Conservation (phyloP, 1,284 basidiomycete genomes). For the Apiotrichum mycotoxinovorans region DNA sequence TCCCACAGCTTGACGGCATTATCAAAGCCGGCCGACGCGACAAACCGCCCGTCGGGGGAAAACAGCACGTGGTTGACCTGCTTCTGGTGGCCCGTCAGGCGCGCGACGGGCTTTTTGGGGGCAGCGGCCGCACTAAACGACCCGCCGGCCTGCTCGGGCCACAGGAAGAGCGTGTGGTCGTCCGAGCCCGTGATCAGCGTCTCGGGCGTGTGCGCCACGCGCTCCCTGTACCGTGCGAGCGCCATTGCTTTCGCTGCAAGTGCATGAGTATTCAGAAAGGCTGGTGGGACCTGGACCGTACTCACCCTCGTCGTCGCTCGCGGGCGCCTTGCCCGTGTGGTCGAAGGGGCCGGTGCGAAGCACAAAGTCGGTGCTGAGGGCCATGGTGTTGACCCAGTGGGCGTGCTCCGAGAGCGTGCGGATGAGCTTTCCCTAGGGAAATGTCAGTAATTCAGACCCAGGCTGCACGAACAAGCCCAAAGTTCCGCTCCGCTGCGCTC, state of each 20-base stretch:
- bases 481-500: not conserved
- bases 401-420: constrained; percentile 86
- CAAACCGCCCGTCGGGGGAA: constrained; percentile 87
- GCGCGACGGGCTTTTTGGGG: constrained; percentile 73
- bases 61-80: constrained; percentile 95
- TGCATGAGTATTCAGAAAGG: not conserved
- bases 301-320: constrained; percentile 68
- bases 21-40: constrained; percentile 89
- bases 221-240: constrained; percentile 66
- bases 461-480: too few species aligned
- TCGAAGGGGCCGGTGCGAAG: constrained; percentile 93
- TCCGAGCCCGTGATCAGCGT: constrained; percentile 89
- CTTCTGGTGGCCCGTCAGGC: constrained; percentile 91
- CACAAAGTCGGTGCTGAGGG: constrained; percentile 92
- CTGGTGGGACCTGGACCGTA: not conserved
- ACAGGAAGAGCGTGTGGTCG: constrained; percentile 90
- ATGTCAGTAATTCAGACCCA: not conserved
- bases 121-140: constrained; percentile 56
- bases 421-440: constrained; percentile 54
- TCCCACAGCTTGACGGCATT: constrained; percentile 92
- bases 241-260: constrained; percentile 61
- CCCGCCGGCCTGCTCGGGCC: constrained; percentile 57
- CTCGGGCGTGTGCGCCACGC: constrained; percentile 69
- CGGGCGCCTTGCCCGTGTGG: constrained; percentile 70
- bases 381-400: constrained; percentile 97